These are phyloP conservation scores for Gastrolobium villosum DNA, from an alignment of 306 rosid species.

Conservation along the genomic window DNA sequence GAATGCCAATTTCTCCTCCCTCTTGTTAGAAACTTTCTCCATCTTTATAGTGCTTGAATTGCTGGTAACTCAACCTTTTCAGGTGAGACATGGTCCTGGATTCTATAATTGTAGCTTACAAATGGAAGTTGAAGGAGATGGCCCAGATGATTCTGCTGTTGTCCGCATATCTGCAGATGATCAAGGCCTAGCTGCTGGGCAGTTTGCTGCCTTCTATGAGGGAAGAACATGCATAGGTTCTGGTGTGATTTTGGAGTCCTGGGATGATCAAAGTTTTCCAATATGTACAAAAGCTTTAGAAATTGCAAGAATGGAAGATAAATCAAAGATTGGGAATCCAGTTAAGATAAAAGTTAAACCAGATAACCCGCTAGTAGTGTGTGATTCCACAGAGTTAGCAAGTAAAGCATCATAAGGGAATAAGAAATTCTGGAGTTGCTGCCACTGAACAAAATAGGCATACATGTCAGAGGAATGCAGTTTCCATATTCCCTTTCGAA, in stretches of 20 bases:
- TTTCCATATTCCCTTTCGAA: slow-evolving; percentile 33
- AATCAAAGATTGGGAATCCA: slow-evolving; percentile 90
- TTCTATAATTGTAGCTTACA: slow-evolving; percentile 71
- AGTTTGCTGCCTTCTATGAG: slow-evolving; percentile 84
- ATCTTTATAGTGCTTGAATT: slow-evolving; percentile 13
- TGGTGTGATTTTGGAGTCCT: slow-evolving; percentile 87
- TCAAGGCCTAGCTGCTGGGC: slow-evolving; percentile 98
- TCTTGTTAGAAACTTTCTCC: background rate
- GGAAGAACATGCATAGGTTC: slow-evolving; percentile 90
- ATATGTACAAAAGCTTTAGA: slow-evolving; percentile 84
- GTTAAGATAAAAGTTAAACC: slow-evolving; percentile 84
- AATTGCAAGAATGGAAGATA: slow-evolving; percentile 81
- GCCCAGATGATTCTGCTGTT: slow-evolving; percentile 63
- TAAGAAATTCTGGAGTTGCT: slow-evolving; percentile 41
- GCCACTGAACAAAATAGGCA: slow-evolving; percentile 44
- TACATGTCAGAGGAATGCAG: slow-evolving; percentile 39
- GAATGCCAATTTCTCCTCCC: slow-evolving; percentile 19
- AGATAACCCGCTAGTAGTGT: slow-evolving; percentile 50
- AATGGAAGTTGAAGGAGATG: slow-evolving; percentile 64
- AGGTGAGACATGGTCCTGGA: slow-evolving; percentile 97
- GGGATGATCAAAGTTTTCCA: slow-evolving; percentile 89
- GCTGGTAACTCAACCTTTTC: slow-evolving; percentile 47
- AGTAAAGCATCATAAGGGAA: slow-evolving; percentile 37
- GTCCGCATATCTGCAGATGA: slow-evolving; percentile 81
- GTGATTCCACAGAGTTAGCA: slow-evolving; percentile 47